Conservation (phyloP, 495 filamentous ascomycete species). For the Lepidopterella palustris region DNA sequence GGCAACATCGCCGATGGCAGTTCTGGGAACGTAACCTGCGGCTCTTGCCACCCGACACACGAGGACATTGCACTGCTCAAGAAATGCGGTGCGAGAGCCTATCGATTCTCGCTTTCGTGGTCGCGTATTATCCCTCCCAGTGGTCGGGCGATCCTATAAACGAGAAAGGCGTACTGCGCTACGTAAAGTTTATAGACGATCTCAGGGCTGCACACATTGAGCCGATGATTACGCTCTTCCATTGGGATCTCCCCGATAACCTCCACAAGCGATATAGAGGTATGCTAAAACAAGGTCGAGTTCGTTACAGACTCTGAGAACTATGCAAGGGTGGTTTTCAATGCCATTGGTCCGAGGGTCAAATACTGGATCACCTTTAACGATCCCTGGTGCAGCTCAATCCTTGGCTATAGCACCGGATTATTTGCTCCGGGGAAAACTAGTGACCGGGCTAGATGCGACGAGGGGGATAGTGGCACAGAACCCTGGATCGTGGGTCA, state of each 20-base stretch:
- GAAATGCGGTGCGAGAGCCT: constrained; percentile 53
- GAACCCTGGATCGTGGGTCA: constrained; percentile 59
- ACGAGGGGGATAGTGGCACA: constrained; percentile 49
- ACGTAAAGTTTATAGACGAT: constrained; percentile 55
- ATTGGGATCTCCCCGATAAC: constrained; percentile 57
- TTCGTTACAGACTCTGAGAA: constrained; percentile 55
- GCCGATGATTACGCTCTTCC: constrained; percentile 57
- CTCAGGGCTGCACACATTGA: constrained; percentile 52
- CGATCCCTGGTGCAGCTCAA: constrained; percentile 57
- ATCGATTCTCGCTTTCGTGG: constrained; percentile 75
- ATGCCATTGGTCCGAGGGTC: constrained; percentile 48
- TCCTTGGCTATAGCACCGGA: constrained; percentile 55
- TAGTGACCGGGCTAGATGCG: constrained; percentile 49
- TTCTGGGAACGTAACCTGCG: constrained; percentile 64
- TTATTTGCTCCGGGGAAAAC: constrained; percentile 55
- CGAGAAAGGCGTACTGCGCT: constrained; percentile 53
- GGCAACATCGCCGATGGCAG: constrained; percentile 68
- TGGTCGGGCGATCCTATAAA: constrained; percentile 57
- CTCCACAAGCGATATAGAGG: constrained; percentile 59
- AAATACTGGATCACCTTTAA: constrained; percentile 64
- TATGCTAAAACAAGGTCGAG: constrained; percentile 51
- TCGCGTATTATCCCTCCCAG: constrained; percentile 63
- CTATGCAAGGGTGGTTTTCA: constrained; percentile 53
- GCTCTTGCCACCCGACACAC: constrained; percentile 65
- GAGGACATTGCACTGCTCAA: constrained; percentile 72